Conservation (phyloP, 495 filamentous ascomycete genomes). For the Annulohypoxylon bovei region DNA sequence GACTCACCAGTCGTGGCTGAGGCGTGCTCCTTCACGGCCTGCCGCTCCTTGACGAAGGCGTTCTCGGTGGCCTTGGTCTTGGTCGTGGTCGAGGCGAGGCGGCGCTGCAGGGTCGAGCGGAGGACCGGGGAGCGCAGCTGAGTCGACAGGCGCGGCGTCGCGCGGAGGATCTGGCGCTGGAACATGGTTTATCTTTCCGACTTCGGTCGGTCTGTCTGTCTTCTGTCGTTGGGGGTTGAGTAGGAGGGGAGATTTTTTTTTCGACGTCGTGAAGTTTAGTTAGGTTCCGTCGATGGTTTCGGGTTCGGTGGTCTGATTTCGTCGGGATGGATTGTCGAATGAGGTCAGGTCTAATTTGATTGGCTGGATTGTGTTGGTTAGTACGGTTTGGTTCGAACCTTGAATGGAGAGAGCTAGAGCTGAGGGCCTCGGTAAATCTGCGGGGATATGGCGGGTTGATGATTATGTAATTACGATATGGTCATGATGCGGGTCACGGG, state of each 20-base stretch:
- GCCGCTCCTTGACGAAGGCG: constrained; percentile 86
- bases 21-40: constrained; percentile 86
- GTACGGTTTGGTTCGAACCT: neutral
- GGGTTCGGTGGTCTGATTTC: constrained; percentile 38
- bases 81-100: constrained; percentile 68
- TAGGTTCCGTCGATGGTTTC: constrained; percentile 27
- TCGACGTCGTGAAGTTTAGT: constrained; percentile 12
- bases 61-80: constrained; percentile 65
- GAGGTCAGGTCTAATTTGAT: constrained; percentile 47
- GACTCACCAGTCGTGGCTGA: constrained; percentile 77
- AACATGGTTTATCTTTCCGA: constrained; percentile 67
- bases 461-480: neutral
- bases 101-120: constrained; percentile 71
- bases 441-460: constrained; percentile 29
- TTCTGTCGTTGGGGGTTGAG: neutral
- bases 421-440: constrained; percentile 42
- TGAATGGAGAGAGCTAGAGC: constrained; percentile 24
- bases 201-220: neutral
- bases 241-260: constrained; percentile 42
- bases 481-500: constrained; percentile 42
- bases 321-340: constrained; percentile 35
- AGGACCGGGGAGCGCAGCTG: constrained; percentile 64
- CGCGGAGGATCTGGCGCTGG: constrained; percentile 69
- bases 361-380: neutral
- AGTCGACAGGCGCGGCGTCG: constrained; percentile 66